Percentiles rank a stretch among this genome's conserved stretches.
Conservation (phyloP, 2,329 filamentous ascomycete species). For the Dendryphion nanum region DNA sequence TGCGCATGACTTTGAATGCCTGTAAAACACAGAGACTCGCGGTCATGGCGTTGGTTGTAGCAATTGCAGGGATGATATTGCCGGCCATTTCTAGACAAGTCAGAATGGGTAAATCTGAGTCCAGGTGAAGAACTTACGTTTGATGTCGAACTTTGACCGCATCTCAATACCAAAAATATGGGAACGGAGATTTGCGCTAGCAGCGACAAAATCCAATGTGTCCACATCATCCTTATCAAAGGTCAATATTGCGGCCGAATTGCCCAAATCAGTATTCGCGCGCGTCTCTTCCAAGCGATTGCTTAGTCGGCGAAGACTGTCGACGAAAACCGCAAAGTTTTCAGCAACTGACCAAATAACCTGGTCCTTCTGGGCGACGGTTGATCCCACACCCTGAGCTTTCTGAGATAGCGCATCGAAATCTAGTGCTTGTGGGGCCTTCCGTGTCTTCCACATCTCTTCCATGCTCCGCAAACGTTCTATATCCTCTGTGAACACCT, state of each 20-base stretch:
- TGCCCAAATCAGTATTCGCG: conserved; percentile 49
- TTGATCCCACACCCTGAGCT: conserved; percentile 51
- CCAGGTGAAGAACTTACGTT: conserved; percentile 51
- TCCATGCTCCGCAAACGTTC: conserved; percentile 79
- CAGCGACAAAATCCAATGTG: conserved; percentile 89
- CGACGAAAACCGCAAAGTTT: conserved; percentile 81
- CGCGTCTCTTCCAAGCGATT: conserved; percentile 68
- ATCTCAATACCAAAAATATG: conserved; percentile 83
- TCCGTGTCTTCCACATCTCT: conserved; percentile 91
- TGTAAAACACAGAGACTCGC: conserved; percentile 90
- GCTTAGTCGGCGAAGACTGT: conserved; percentile 77
- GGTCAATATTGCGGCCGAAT: conserved; percentile 61
- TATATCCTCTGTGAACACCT: conserved; percentile 87
- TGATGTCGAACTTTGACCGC: conserved; percentile 93
- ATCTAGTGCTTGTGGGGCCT: conserved; percentile 69
- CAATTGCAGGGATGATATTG: conserved; percentile 98
- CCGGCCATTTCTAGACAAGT: conserved; percentile 78
- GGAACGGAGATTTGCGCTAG: conserved; percentile 86
- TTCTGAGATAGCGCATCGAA: conserved; percentile 62
- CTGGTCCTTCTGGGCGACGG: conserved; percentile 66
- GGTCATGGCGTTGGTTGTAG: conserved; percentile 95
- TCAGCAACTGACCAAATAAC: conserved; percentile 77
- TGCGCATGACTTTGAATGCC: conserved; percentile 83
- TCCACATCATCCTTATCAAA: conserved; percentile 98
- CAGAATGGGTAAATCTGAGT: background rate